Evolutionary conservation across 1,284 basidiomycete species (phyloP).

Genomic region (Puccinia novopanici): DNA sequence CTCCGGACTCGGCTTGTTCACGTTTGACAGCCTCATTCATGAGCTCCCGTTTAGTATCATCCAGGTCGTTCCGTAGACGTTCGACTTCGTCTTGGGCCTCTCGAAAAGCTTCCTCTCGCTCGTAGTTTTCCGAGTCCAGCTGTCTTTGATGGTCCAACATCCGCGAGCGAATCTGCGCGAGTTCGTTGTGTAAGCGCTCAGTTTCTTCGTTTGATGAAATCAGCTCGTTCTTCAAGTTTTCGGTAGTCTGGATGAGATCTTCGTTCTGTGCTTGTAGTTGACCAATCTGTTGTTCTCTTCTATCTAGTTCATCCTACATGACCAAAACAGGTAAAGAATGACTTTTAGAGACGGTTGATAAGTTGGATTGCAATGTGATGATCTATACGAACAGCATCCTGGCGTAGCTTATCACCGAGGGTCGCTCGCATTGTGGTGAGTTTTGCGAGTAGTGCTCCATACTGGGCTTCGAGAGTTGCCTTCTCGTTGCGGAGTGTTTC

Average conservation of each 20-base stretch:
- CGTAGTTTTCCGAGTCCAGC: constrained; percentile 68
- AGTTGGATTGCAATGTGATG: constrained; percentile 3
- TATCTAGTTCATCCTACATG: constrained; percentile 87
- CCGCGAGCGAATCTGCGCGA: constrained; percentile 64
- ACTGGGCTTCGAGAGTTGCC: constrained; percentile 78
- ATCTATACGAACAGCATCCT: constrained; percentile 79
- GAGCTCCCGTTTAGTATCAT: constrained; percentile 81
- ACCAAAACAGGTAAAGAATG: constrained; percentile 50
- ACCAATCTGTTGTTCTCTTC: constrained; percentile 77
- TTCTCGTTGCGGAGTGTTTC: constrained; percentile 68
- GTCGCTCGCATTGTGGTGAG: constrained; percentile 89
- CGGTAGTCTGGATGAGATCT: constrained; percentile 69
- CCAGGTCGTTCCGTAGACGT: constrained; percentile 75
- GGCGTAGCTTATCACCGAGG: constrained; percentile 87
- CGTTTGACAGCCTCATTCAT: constrained; percentile 72
- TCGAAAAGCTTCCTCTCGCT: constrained; percentile 76
- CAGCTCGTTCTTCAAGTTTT: constrained; percentile 76
- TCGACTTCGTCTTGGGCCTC: constrained; percentile 81
- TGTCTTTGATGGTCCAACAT: constrained; percentile 62
- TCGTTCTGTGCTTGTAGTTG: constrained; percentile 74
- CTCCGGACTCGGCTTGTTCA: constrained; percentile 68
- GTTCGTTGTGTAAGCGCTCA: constrained; percentile 69
- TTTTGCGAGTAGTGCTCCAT: constrained; percentile 81
- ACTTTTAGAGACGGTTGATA: neutral
- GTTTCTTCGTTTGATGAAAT: constrained; percentile 72